These are phyloP conservation scores for Trichoderma virens DNA, from an alignment of 495 filamentous ascomycete species.

Conservation along the genomic window DNA sequence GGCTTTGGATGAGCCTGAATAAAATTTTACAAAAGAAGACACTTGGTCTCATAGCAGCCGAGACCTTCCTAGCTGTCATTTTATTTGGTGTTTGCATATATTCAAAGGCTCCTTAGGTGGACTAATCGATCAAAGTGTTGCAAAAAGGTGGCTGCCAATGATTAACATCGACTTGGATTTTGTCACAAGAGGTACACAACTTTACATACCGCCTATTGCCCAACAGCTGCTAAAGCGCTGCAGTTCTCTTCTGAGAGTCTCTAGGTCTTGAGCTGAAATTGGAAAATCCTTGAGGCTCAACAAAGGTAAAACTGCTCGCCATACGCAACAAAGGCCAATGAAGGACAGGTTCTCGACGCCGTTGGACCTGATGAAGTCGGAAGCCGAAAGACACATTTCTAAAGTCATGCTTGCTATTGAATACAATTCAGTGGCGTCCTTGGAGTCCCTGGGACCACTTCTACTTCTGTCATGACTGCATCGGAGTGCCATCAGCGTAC, in stretches of 20 bases:
- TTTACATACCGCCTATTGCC: neutral
- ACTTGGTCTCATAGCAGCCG: neutral
- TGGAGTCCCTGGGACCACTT: neutral
- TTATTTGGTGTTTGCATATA: neutral
- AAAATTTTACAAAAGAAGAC: neutral
- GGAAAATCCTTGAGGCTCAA: neutral
- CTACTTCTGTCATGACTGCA: neutral
- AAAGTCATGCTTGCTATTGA: neutral
- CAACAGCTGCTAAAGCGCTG: neutral
- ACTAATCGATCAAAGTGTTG: neutral
- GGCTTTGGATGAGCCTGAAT: neutral
- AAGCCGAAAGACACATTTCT: neutral
- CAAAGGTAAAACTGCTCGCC: neutral
- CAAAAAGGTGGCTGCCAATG: neutral
- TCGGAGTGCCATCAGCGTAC: neutral
- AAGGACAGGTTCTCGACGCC: neutral
- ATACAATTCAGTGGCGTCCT: neutral
- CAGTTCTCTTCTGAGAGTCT: neutral
- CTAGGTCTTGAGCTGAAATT: neutral
- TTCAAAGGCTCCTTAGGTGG: neutral
- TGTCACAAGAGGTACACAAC: neutral
- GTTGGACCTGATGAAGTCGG: neutral
- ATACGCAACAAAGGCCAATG: neutral
- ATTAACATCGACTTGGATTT: neutral
- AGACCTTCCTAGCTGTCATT: neutral